phyloP scores from a whole-genome alignment of 768 basidiomycete genomes.

The Suillus ampliporus region DNA sequence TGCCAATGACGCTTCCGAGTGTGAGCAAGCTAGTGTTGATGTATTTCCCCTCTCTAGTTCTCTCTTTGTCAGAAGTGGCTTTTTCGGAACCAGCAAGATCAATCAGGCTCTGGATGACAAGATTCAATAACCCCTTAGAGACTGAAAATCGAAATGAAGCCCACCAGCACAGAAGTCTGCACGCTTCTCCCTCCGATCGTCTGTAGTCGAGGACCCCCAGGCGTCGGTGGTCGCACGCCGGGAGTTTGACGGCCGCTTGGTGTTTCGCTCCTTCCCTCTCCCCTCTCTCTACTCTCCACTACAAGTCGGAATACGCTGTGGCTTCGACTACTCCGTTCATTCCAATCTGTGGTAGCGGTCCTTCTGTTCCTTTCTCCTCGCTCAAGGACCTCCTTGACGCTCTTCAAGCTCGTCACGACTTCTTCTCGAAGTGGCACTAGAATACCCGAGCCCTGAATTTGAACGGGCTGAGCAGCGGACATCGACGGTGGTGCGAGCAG shows the following conservation, averaged over 20 bases:
- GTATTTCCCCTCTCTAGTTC: slow-evolving; percentile 95
- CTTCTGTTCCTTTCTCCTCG: slow-evolving; percentile 87
- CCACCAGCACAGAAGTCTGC: slow-evolving; percentile 74
- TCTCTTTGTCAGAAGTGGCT: slow-evolving; percentile 93
- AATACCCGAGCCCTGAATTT: slow-evolving; percentile 73
- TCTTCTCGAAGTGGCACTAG: slow-evolving; percentile 87
- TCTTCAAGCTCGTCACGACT: slow-evolving; percentile 89
- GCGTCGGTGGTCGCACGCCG: slow-evolving; percentile 52
- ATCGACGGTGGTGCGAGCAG: slow-evolving; percentile 75
- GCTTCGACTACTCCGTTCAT: slow-evolving; percentile 91
- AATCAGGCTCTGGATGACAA: slow-evolving; percentile 71
- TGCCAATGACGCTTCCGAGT: slow-evolving; percentile 90
- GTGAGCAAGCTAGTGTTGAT: slow-evolving; percentile 96
- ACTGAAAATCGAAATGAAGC: slow-evolving; percentile 25
- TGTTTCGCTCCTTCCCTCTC: slow-evolving; percentile 47
- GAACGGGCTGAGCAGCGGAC: slow-evolving; percentile 61
- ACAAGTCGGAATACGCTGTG: slow-evolving; percentile 95
- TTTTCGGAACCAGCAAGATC: slow-evolving; percentile 97
- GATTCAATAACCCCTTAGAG: slow-evolving; percentile 5
- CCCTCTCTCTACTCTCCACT: slow-evolving; percentile 82
- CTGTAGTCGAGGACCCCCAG: slow-evolving; percentile 70
- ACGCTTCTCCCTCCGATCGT: slow-evolving; percentile 82
- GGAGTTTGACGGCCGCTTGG: slow-evolving; percentile 57
- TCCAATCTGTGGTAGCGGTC: slow-evolving; percentile 99
- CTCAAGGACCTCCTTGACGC: slow-evolving; percentile 83